Base-by-base conservation (phyloP, 441 rosid genomes). In the Breynia disticha region DNA sequence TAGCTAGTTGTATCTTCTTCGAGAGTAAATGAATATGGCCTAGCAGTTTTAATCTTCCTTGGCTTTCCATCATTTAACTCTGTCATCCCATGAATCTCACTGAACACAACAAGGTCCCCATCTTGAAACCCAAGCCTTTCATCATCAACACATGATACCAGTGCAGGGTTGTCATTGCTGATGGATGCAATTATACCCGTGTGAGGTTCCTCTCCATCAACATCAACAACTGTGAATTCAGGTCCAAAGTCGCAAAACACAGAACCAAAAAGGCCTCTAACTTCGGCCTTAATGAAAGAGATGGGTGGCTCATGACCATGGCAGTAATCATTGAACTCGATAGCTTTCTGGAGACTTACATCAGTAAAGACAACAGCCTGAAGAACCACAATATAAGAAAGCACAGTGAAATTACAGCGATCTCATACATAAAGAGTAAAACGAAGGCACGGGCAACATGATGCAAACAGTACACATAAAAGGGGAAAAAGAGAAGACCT, bases 181-280 rank as follows among this genome's bases (percentile, higher is more conserved):
- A 90, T 79, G 65, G 97, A 86, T 17, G 95, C 96, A 66, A 90
- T 74, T 54, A 90, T 90, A 64, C 96, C 97, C 0, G 87, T 87
- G 75, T 77, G 90, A 22, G 96, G 96, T 32, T 90, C 97, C 68
- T 84, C 84, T 35, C 96, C 97, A 70, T 87, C 95, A 60, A 87
- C 96, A 74, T 90, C 97, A 15, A 81, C 60, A 57, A 90, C 94
- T 7, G 78, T 73, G 71, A 90, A 90, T 61, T 72, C 86, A 60
- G 96, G 87, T 59, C 97, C 96, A 75, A 90, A 90, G 67, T 90
- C 97, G 63, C 97, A 90, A 68, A 90, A 90, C 17, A 87, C 74
- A 7, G 87, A 79, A 60, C 97, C 97, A 76, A 90, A 90, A 47
- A 90, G 96, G 52, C 97, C 96, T 78, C 96, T 79, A 46, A 84